Percentiles rank a stretch among this genome's conserved stretches.
These are phyloP conservation scores for Acanthamoeba sp. DNA, from an alignment of 208 protist species.

Conservation along the genomic window DNA sequence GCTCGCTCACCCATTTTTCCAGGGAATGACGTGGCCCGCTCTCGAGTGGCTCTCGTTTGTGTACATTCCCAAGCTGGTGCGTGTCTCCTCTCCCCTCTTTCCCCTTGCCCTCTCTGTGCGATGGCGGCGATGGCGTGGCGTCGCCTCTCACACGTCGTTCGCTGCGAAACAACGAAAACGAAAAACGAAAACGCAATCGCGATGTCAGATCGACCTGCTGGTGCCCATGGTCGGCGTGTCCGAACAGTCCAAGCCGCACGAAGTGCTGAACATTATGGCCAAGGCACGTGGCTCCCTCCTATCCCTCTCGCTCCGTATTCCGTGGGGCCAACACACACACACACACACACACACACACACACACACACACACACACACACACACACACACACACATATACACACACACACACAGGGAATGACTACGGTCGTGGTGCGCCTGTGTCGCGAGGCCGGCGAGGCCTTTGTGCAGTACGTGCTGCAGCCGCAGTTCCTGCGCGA, in stretches of 20 bases:
- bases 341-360: no score
- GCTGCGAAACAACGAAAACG: no score
- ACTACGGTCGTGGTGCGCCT: not conserved
- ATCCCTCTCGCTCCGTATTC: no score
- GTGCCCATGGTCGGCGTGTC: conserved; percentile 21
- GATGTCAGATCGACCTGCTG: conserved; percentile 23
- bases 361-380: no score
- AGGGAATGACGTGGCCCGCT: conserved; percentile 47
- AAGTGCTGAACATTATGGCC: conserved; percentile 58
- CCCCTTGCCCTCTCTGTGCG: not conserved
- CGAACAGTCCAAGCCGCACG: conserved; percentile 14
- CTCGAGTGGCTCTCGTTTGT: conserved; percentile 45
- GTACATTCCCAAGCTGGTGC: conserved; percentile 11
- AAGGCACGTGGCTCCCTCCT: no score
- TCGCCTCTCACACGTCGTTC: no score
- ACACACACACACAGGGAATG: not conserved
- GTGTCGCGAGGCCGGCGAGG: not conserved
- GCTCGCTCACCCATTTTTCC: not conserved
- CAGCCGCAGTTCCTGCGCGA: conserved; percentile 36
- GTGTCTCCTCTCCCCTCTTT: not conserved
- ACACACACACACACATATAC: no score
- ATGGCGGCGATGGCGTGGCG: no score
- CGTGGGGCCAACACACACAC: no score
- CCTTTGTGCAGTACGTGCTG: conserved; percentile 29
- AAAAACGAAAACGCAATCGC: no score